Conservation (phyloP, 140 eudicot genomes). For the Cichorium intybus region DNA sequence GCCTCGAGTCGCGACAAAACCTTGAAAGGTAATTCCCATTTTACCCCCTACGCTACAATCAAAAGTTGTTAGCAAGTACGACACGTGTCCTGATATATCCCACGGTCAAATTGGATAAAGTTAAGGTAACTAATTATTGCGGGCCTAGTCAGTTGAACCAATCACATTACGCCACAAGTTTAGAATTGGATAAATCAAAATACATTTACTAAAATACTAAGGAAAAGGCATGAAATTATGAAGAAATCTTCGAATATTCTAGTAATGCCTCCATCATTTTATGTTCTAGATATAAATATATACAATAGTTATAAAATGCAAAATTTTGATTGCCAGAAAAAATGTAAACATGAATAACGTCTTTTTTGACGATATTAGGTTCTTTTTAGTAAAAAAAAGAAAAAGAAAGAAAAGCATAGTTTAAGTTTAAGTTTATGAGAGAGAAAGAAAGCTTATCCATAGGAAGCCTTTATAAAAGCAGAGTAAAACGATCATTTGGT, state of each 20-base stretch:
- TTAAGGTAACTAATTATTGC: slow-evolving; percentile 9
- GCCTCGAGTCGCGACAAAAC: slow-evolving; percentile 43
- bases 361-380: not conserved
- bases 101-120: slow-evolving; percentile 11
- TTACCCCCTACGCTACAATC: not conserved
- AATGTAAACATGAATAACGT: not conserved
- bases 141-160: not conserved
- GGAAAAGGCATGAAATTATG: slow-evolving; percentile 1
- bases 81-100: slow-evolving; percentile 16
- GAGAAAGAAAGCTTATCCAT: slow-evolving; percentile 58
- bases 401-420: not conserved
- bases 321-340: not conserved
- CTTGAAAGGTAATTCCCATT: not conserved
- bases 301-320: not conserved
- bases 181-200: not conserved
- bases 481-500: slow-evolving; percentile 12
- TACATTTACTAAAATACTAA: not conserved
- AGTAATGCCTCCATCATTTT: no score
- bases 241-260: not conserved
- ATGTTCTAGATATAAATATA: not conserved
- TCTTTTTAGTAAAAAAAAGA: not conserved
- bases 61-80: not conserved
- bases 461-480: slow-evolving; percentile 40
- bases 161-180: not conserved
- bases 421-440: slow-evolving; percentile 10